Evolutionary conservation across 768 basidiomycete species (phyloP).

Genomic region (Obba rivulosa): DNA sequence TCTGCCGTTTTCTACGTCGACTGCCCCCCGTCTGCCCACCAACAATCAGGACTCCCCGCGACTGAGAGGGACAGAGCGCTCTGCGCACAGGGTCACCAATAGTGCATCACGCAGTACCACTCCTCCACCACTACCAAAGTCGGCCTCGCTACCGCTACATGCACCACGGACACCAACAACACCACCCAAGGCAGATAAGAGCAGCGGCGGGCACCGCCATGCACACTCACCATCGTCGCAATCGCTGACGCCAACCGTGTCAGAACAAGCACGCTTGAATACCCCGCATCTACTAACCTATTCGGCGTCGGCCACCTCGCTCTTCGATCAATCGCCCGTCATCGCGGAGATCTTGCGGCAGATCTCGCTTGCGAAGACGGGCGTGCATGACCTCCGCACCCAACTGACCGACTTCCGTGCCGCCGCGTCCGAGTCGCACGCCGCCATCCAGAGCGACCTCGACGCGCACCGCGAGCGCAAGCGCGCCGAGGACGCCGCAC

Average conservation of each 20-base stretch:
- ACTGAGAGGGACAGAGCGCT: conserved; percentile 24
- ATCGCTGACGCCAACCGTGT: conserved; percentile 10
- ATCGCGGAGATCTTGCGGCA: conserved; percentile 74
- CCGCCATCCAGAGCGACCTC: conserved; percentile 66
- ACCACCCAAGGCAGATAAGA: conserved; percentile 22
- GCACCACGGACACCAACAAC: conserved; percentile 37
- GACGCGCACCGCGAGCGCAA: conserved; percentile 68
- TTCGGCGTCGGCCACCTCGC: conserved; percentile 33
- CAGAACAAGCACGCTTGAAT: conserved; percentile 4
- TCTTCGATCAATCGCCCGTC: conserved; percentile 57
- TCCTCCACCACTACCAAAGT: conserved; percentile 81
- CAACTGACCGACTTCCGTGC: conserved; percentile 64
- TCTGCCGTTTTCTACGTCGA: conserved; percentile 14
- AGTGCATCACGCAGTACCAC: conserved; percentile 60
- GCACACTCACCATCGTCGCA: conserved; percentile 9
- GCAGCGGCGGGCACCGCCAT: conserved; percentile 5
- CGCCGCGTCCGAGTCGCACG: conserved; percentile 52
- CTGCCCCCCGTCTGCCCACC: conserved; percentile 12
- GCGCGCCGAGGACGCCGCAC: conserved; percentile 75
- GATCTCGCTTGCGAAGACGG: conserved; percentile 56
- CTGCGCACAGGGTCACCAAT: conserved; percentile 35
- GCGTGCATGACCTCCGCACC: conserved; percentile 60
- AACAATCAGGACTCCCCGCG: conserved; percentile 33
- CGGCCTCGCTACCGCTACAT: conserved; percentile 74
- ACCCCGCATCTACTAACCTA: conserved; percentile 14